These are phyloP conservation scores for Coemansia furcata DNA, from an alignment of 192 early-diverging fungal genomes.

Conservation along the genomic window DNA sequence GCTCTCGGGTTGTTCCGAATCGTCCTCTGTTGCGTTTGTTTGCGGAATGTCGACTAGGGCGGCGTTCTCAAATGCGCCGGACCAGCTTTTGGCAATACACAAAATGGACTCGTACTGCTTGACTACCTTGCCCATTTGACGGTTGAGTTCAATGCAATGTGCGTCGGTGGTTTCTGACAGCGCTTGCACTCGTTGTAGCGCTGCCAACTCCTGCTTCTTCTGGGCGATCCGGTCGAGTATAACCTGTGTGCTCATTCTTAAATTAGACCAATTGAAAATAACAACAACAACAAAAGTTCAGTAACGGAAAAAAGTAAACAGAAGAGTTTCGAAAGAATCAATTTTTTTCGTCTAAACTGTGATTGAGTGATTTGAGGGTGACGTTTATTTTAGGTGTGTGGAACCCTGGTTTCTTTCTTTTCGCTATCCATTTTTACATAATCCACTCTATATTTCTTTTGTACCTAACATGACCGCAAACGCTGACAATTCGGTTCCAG, in stretches of 20 bases:
- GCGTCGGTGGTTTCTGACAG: conserved; percentile 46
- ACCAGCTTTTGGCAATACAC: conserved; percentile 42
- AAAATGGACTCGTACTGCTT: conserved; percentile 46
- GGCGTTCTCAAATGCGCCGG: conserved; percentile 48
- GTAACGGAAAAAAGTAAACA: neutral
- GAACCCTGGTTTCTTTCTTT: neutral
- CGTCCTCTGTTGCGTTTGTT: conserved; percentile 33
- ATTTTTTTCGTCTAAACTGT: neutral
- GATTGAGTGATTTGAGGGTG: neutral
- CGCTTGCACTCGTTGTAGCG: conserved; percentile 36
- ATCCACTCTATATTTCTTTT: conserved; percentile 1
- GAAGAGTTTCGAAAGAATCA: neutral
- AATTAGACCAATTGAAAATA: neutral
- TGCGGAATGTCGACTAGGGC: conserved; percentile 46
- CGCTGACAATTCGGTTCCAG: neutral
- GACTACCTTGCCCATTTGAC: conserved; percentile 51
- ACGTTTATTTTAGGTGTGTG: neutral
- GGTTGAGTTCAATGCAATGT: conserved; percentile 51
- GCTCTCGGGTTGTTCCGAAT: conserved; percentile 44
- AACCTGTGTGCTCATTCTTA: conserved; percentile 36
- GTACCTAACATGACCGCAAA: neutral
- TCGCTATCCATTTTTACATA: neutral
- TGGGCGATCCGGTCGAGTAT: conserved; percentile 38
- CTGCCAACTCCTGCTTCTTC: conserved; percentile 52
- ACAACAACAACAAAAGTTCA: neutral